Base-by-base conservation (phyloP, 2,329 filamentous ascomycete species). In the Alternaria hordeiaustralica region DNA sequence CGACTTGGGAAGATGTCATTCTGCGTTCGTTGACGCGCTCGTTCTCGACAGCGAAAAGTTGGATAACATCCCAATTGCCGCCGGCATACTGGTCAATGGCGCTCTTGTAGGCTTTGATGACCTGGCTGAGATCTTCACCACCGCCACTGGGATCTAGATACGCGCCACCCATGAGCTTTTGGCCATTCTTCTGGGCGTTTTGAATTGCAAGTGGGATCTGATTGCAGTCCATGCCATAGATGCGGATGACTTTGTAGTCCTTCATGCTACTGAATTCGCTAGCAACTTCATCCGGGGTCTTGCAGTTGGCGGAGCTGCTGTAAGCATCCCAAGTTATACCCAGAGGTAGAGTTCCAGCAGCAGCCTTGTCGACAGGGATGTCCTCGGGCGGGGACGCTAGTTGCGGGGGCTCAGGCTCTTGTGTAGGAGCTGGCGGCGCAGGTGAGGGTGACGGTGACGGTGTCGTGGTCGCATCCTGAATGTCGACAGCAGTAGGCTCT, bases 211-310 rank as follows among this genome's bases (percentile, higher is more conserved):
- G 87, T 3, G 84, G 78, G 43, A 93, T 86, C 77, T 94, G 91
- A 73, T 92, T 83, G 79, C 93, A 96, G 78, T 94, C 92, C 61
- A 89, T 88, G 56, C 93, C 93, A 75, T 97, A 97, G 74, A 92
- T 87, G 55, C 94, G 91, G 58, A 96, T 82, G 36, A 89, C 79
- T 18, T 84, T 84, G 79, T 91, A 94, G 13, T 82, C 82, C 26
- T 88, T 82, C 55, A 89, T 81, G 50, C 80, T 80, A 15, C 82
- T 80, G 70, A 96, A 87, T 73, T 97, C 93, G 20, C 81, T 75
- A 63, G 87, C 83, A 55, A 96, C 85, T 70, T 92, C 83, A 1
- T 82, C 80, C 57, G 85, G 82, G 6, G 85, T 83, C 79, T 95
- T 96, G 86, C 93, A 96, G 60, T 62, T 58, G 23, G 65, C 43